Base-by-base conservation (phyloP, 108 stramenopile species). In the Cylindrotheca fusiformis region DNA sequence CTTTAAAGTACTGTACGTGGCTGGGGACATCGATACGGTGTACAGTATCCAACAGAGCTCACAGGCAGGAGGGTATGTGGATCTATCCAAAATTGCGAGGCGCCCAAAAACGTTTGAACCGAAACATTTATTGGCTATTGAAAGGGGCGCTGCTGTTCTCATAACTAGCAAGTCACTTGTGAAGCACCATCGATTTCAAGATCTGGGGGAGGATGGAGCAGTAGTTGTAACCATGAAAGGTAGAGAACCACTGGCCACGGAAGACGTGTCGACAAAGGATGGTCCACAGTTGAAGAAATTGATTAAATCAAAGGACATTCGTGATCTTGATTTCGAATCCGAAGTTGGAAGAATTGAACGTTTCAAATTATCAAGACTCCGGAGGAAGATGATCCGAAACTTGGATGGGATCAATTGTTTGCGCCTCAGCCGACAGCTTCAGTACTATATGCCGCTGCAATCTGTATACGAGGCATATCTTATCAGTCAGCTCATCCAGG, bases 381-480 rank as follows among this genome's bases (percentile, higher is more conserved):
- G 59, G 1, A 58, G 60, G 4, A 24, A 48, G 2, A 17, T 76
- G 23, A n/a, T 67, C 1, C 2, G 23, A 21, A 22, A 50, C 20
- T 31, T 69, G 32, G 75, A 76, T 46, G 49, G 36, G 5, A 41
- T 71, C 52, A 71, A 66, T 51, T 64, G 45, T 4, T 48, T 67
- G 18, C 57, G 51, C n/a, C 48, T 71, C 3, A 32, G 63, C 23
- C 44, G 75, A 30, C 31, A 44, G 12, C 51, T 76, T 25, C 75
- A 76, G 48, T 21, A 58, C 5, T 71, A 58, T 27, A 28, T 76
- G 8, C 75, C 70, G 12, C 70, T 67, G 44, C 48, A 65, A 48
- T 59, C 75, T 1, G 70, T 52, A 48, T 61, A 66, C 47, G 75
- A 76, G 32, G 32, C 70, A 0, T 71, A 71, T 46, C 19, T 71